Conservation (phyloP, 169 alveolate species). For the Besnoitia besnoiti region DNA sequence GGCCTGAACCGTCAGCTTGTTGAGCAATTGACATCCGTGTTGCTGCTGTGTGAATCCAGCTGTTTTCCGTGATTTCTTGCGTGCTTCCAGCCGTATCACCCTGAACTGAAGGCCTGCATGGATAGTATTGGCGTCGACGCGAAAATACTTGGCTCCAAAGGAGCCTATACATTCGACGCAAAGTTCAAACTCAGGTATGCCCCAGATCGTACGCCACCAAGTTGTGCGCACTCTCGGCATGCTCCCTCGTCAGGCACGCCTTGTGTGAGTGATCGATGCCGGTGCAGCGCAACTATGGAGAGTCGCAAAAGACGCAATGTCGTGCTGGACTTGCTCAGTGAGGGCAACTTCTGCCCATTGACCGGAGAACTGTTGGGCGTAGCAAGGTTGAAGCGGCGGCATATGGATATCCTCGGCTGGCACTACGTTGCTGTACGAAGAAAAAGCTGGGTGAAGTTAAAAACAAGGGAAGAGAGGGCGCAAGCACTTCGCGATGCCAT, state of each 20-base stretch:
- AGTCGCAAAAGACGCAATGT: neutral
- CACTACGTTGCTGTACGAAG: slow-evolving; percentile 40
- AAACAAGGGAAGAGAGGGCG: neutral
- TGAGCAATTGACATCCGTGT: neutral
- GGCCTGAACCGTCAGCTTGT: no score
- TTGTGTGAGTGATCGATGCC: no score
- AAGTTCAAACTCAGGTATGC: neutral
- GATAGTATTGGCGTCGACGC: neutral
- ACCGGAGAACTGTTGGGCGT: slow-evolving; percentile 51
- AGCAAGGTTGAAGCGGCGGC: slow-evolving; percentile 47
- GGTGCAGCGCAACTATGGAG: neutral
- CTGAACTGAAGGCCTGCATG: neutral
- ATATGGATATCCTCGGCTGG: slow-evolving; percentile 46
- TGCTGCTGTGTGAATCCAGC: neutral
- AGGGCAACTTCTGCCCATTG: slow-evolving; percentile 62
- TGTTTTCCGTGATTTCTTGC: neutral
- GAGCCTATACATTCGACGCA: slow-evolving; percentile 43
- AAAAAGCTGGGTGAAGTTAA: slow-evolving; percentile 22
- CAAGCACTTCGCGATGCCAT: neutral
- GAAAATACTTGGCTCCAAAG: neutral
- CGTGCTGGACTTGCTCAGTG: slow-evolving; percentile 56
- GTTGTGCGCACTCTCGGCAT: no score
- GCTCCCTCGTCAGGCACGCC: no score
- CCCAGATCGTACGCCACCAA: no score
- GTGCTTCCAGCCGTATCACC: slow-evolving; percentile 2